A percentile compares a stretch with the other conserved stretches of the same genome.
Conservation (phyloP, 1,139 yeast genomes). For the Sugiyamaella pinicola region DNA sequence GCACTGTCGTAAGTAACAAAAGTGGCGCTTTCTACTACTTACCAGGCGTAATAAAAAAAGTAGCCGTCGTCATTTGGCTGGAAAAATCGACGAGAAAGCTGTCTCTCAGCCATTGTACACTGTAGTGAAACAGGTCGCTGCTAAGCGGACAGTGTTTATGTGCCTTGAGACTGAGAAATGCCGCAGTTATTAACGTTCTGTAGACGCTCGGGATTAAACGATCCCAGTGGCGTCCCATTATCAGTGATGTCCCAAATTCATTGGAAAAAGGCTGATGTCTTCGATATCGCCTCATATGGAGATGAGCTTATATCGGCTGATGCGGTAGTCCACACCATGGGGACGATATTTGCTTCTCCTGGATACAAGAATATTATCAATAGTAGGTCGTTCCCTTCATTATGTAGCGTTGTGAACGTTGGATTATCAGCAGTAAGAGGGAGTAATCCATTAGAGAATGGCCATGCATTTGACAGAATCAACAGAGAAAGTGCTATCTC, state of each 20-base stretch:
- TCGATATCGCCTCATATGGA: constrained; percentile 60
- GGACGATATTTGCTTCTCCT: constrained; percentile 66
- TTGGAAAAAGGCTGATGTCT: constrained; percentile 71
- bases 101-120: no score
- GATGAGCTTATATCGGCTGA: constrained; percentile 52
- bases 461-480: constrained; percentile 52
- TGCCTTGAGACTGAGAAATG: neutral
- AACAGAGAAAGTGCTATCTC: constrained; percentile 72
- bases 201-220: constrained; percentile 22
- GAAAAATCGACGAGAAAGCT: neutral
- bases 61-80: no score
- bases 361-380: constrained; percentile 57
- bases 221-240: constrained; percentile 20
- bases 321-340: constrained; percentile 83
- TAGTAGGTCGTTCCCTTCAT: constrained; percentile 21
- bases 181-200: neutral
- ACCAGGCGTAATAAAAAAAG: no score
- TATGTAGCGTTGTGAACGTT: constrained; percentile 15
- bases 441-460: constrained; percentile 33
- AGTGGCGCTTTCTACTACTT: no score
- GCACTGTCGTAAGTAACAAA: constrained; percentile 53
- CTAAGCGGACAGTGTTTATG: no score
- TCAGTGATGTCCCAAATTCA: constrained; percentile 61
- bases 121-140: no score
- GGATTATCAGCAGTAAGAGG: constrained; percentile 27